Base-by-base conservation (phyloP, 1,284 basidiomycete genomes). In the Malassezia restricta region DNA sequence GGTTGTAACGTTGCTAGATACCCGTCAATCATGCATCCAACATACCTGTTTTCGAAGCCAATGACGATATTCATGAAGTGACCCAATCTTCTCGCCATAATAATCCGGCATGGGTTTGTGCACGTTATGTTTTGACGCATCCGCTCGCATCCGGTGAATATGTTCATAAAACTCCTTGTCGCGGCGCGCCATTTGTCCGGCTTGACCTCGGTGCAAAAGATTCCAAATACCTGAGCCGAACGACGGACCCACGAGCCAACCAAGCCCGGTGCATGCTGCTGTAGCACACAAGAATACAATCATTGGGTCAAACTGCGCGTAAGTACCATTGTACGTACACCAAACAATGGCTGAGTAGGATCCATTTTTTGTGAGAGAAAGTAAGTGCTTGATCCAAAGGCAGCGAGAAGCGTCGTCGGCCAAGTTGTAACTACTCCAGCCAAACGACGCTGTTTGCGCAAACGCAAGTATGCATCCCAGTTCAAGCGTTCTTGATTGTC, bases 21-120 rank as follows among this genome's bases (percentile, higher is more conserved):
- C 48, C 53, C 47, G 24, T 45, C 27, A 45, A 32, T 38, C 12
- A 32, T 15, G 15, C 4, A 24, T 24, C 2, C 20, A 24, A 58
- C 57, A 38, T 42, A 54, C 54, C 40, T 69, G 65, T 48, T 71
- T 67, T 3, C 68, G 57, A n/a, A 71, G 56, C 68, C 68, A 71
- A 49, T 68, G 64, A 15, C 68, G 59, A 52, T 71, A 71, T 44
- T 68, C 54, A 43, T 61, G 56, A 49, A 71, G 59, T 37, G 57
- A 62, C 0, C 65, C 67, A 31, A 71, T 65, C 59, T 66, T 70
- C 28, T 71, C 68, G 14, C 65, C 58, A 24, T 71, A 71, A 56
- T 64, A 68, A 30, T 71, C 68, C 2, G 68, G 68, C 12, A 70
- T 56, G 1, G 64, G 63, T 43, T 71, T 71, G 55, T 71, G 69